Evolutionary conservation across 441 rosid species (phyloP).

Genomic region (Corymbia calophylla): DNA sequence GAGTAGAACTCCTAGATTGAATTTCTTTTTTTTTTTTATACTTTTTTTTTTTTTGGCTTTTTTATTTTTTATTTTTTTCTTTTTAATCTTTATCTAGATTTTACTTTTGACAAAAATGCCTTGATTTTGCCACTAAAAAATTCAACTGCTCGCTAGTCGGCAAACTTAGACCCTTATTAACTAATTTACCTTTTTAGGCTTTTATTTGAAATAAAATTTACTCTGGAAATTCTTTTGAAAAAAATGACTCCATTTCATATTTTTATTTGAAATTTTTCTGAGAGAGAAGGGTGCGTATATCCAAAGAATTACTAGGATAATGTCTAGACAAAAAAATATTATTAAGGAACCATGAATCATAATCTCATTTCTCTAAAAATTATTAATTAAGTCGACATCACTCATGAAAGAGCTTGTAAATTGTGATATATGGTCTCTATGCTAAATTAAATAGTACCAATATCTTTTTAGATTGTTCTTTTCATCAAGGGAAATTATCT

Average conservation of each 20-base stretch:
- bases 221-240: no score
- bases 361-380: background rate
- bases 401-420: background rate
- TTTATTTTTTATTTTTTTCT: no score
- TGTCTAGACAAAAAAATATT: background rate
- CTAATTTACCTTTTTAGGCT: background rate
- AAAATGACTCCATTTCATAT: no score
- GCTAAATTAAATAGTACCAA: background rate
- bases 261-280: no score
- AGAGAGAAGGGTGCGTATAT: no score
- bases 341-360: background rate
- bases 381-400: background rate
- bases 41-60: background rate
- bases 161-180: background rate
- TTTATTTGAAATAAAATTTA: background rate
- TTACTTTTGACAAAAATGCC: background rate
- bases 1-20: background rate
- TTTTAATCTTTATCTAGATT: background rate
- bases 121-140: background rate
- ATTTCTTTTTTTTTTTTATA: no score
- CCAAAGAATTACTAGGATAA: background rate
- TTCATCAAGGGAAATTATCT: background rate
- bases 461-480: background rate
- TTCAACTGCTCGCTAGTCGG: no score
- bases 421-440: background rate